Percentiles rank a stretch among this genome's conserved stretches.
phyloP scores from a whole-genome alignment of 495 filamentous ascomycete species.

The Gamarada debralockiae region DNA sequence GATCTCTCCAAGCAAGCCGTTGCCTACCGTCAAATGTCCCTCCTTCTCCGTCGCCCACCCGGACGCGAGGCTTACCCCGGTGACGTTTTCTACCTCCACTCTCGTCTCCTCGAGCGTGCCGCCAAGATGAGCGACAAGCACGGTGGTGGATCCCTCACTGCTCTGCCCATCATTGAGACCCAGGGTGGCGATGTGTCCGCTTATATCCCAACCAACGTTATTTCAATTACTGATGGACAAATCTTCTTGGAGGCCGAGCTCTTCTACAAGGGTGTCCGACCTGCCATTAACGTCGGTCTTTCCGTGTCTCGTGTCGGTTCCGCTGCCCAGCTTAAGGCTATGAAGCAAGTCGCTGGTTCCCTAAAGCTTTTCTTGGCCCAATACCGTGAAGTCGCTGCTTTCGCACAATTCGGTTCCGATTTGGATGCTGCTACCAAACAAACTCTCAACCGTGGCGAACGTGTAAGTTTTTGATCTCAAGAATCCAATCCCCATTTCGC shows the following conservation, averaged over 20 bases:
- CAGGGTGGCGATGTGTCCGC: slow-evolving; percentile 99
- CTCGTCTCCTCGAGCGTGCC: slow-evolving; percentile 97
- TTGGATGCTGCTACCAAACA: slow-evolving; percentile 98
- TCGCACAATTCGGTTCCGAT: slow-evolving; percentile 99
- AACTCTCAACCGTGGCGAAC: slow-evolving; percentile 97
- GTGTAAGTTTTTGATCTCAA: slow-evolving; percentile 55
- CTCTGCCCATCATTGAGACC: slow-evolving; percentile 97
- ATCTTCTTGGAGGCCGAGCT: slow-evolving; percentile 99
- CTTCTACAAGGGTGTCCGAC: slow-evolving; percentile 99
- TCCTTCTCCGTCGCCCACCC: slow-evolving; percentile 96
- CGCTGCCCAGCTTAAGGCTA: slow-evolving; percentile 99
- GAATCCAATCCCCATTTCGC: background rate
- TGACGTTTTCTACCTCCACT: slow-evolving; percentile 99
- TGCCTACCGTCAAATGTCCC: slow-evolving; percentile 99
- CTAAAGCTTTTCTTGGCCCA: slow-evolving; percentile 99
- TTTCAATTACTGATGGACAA: slow-evolving; percentile 99
- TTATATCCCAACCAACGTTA: slow-evolving; percentile 99
- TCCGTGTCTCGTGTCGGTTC: slow-evolving; percentile 99
- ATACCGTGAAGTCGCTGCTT: slow-evolving; percentile 99
- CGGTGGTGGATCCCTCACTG: slow-evolving; percentile 95
- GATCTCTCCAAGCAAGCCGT: slow-evolving; percentile 99
- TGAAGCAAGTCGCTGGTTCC: slow-evolving; percentile 99
- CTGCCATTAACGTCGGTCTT: slow-evolving; percentile 99
- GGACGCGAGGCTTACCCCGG: slow-evolving; percentile 99
- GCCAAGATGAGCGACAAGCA: slow-evolving; percentile 98